Conservation (phyloP, 2,329 filamentous ascomycete genomes). For the Cyphellophora europaea region DNA sequence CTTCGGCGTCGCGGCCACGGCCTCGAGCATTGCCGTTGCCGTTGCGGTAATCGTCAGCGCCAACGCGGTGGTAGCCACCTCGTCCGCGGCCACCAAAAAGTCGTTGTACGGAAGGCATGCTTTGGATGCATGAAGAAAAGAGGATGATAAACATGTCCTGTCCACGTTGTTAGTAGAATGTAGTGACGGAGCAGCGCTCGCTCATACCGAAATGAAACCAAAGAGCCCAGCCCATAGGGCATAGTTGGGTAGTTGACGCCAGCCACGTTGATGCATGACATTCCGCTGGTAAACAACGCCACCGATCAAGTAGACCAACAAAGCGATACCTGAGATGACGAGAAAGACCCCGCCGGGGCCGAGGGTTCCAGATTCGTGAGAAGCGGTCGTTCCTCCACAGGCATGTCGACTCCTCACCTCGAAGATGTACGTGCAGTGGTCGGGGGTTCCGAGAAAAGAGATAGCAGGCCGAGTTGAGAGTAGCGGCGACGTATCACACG, state of each 20-base stretch:
- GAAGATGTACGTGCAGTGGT: constrained; percentile 94
- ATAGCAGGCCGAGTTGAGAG: constrained; percentile 45
- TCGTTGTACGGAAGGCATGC: constrained; percentile 25
- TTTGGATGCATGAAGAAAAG: constrained; percentile 33
- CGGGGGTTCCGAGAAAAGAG: constrained; percentile 79
- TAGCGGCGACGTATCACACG: constrained; percentile 66
- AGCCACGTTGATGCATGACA: constrained; percentile 86
- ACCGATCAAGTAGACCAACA: constrained; percentile 82
- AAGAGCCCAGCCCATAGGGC: constrained; percentile 82
- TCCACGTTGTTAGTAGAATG: constrained; percentile 4
- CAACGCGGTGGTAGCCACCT: constrained; percentile 26
- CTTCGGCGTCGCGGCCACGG: constrained; percentile 50
- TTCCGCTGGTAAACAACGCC: constrained; percentile 94
- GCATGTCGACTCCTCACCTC: constrained; percentile 79
- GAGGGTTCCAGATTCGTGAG: constrained; percentile 43
- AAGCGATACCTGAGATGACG: constrained; percentile 68
- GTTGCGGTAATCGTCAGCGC: constrained; percentile 15
- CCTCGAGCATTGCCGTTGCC: constrained; percentile 18
- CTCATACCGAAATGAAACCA: constrained; percentile 65
- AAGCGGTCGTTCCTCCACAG: constrained; percentile 57
- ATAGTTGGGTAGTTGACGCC: constrained; percentile 93
- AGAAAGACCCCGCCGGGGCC: constrained; percentile 73
- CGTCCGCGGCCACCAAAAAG: constrained; percentile 21
- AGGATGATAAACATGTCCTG: constrained; percentile 37
- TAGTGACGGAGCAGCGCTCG: constrained; percentile 1